Conservation (phyloP, 192 early-diverging fungal species). For the Coemansia sp. region DNA sequence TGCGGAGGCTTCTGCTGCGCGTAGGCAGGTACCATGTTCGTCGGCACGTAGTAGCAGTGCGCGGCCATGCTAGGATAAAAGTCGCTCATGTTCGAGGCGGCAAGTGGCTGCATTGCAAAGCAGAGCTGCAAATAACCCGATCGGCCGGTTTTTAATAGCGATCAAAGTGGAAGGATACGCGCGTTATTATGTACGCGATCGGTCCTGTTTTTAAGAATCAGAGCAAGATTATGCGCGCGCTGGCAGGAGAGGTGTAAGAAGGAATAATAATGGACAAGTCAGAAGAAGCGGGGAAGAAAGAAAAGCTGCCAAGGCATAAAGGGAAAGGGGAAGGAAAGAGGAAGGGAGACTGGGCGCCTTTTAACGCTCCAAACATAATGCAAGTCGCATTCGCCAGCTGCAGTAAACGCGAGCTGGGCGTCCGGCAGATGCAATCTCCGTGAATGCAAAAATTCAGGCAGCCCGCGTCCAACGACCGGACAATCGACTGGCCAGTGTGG, state of each 20-base stretch:
- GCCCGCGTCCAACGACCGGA: too few relatives aligned
- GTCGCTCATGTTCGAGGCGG: not conserved
- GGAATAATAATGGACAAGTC: not conserved
- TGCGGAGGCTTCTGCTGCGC: constrained; percentile 2
- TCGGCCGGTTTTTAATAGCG: too few relatives aligned
- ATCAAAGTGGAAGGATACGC: not conserved
- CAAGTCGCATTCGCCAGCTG: not conserved
- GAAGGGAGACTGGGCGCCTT: not conserved
- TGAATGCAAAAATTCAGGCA: too few relatives aligned
- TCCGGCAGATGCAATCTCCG: not conserved
- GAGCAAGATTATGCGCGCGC: not conserved
- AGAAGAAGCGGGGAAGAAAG: not conserved
- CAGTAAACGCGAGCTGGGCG: not conserved
- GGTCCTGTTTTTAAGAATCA: not conserved
- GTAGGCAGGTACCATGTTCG: constrained; percentile 7
- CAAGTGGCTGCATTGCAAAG: not conserved
- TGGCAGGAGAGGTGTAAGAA: not conserved
- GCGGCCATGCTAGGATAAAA: constrained; percentile 44
- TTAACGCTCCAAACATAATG: not conserved
- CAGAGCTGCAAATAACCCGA: too few relatives aligned
- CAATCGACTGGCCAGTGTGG: not conserved
- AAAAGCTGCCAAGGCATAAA: not conserved
- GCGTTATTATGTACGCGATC: constrained; percentile 5
- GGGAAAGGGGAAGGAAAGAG: not conserved
- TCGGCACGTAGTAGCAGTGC: constrained; percentile 25